Percentiles rank a stretch among this genome's conserved stretches.
Evolutionary conservation across 495 filamentous ascomycete species (phyloP).

Genomic region (Lasiosphaeris hirsuta): DNA sequence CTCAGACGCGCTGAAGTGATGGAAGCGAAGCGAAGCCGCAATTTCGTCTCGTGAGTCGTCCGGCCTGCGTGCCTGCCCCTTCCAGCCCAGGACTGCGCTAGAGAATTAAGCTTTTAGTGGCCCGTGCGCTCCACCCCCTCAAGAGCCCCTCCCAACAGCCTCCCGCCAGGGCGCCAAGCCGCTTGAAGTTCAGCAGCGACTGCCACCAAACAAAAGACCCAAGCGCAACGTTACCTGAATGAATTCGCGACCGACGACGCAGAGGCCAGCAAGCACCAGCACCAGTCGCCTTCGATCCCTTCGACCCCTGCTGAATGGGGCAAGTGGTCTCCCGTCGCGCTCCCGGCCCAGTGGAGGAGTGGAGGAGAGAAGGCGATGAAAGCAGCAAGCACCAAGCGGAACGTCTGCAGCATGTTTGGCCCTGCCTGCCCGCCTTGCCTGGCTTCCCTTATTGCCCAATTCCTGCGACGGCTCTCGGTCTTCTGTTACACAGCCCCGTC

Average conservation of each 20-base stretch:
- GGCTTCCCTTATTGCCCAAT: background rate
- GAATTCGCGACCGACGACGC: no score
- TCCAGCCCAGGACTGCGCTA: slow-evolving; percentile 7
- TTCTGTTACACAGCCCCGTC: slow-evolving; percentile 2
- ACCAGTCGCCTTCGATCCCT: no score
- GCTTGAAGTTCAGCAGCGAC: background rate
- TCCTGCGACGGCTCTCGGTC: no score
- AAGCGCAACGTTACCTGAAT: slow-evolving; percentile 7
- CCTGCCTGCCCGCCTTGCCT: background rate
- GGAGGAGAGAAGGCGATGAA: no score
- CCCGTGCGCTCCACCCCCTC: background rate
- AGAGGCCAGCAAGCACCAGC: no score
- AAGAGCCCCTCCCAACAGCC: background rate
- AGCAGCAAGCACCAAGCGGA: no score
- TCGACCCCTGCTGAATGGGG: background rate
- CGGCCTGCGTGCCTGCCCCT: no score
- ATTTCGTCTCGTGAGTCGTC: no score
- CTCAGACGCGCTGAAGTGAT: no score
- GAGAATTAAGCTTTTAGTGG: slow-evolving; percentile 10
- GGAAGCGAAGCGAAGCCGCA: no score
- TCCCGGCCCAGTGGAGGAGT: no score
- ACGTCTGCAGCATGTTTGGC: no score
- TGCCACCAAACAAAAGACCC: background rate
- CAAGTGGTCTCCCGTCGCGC: background rate
- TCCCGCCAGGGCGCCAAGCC: background rate